Base-by-base conservation (phyloP, 75 land plant species). In the Gnetum montanum region DNA sequence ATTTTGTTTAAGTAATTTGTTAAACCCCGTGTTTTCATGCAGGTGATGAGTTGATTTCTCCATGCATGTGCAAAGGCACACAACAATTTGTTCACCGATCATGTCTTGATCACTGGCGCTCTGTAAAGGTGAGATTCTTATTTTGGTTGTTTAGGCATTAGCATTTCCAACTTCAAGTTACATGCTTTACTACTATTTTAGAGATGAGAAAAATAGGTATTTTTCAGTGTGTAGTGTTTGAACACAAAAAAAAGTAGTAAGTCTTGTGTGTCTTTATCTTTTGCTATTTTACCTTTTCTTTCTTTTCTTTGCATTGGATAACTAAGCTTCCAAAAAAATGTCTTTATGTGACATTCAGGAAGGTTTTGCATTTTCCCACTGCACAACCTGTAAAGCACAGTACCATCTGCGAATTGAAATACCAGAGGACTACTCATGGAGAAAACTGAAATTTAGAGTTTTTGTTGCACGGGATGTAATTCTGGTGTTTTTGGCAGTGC, bases 61-160 rank as follows among this genome's bases (percentile, higher is more conserved):
- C 96, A 28, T 90, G 96, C 77, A 80, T 86, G 84, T 90, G 96
- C 71, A 90, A 86, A 62, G 96, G 96, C n/a, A 90, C 96, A 1
- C 96, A 90, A 59, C 92, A 90, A 66, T 80, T 90, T 75, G 96
- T 90, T 49, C 96, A 90, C 65, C 91, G 96, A 4, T 68, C 84
- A 34, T 90, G 96, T 58, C 84, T 90, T 71, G 96, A 90, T 58
- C 91, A 90, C 54, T 90, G 96, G 96, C 91, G 96, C n/a, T 82
- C 96, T 1, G 96, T 90, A 26, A 90, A 90, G 96, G 96, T 66
- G 54, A 45, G 29, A 46, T n/a, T 45, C n/a, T 24, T 43, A 34
- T 34, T 13, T 29, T 8, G 15, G 19, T 7, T 13, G n/a, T 23
- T 60, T 60, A 11, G 7, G n/a, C n/a, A n/a, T n/a, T n/a, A n/a